Conservation (phyloP, 2,329 filamentous ascomycete species). For the Aspergillus felis region DNA sequence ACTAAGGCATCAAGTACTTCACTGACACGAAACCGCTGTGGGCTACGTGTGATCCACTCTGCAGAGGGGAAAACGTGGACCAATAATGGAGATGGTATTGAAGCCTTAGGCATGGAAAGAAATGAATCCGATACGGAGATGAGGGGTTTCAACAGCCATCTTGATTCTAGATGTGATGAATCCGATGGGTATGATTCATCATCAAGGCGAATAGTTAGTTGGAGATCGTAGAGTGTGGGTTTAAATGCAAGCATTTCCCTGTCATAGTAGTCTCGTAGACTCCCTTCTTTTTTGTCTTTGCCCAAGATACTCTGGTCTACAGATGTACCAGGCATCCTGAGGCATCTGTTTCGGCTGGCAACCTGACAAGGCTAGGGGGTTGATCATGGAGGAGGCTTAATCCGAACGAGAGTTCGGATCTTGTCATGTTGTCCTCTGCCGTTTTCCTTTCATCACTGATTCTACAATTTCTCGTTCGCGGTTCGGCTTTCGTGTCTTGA, state of each 20-base stretch:
- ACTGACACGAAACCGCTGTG: constrained; percentile 1
- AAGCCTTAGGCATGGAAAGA: constrained; percentile 1
- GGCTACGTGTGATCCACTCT: constrained; percentile 6
- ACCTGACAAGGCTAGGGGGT: not conserved
- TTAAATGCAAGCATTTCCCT: not conserved
- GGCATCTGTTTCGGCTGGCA: not conserved
- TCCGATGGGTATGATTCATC: not conserved
- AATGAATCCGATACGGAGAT: not conserved
- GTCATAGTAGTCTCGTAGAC: not conserved
- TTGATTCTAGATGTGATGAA: not conserved
- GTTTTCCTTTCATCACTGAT: not conserved
- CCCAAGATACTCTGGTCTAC: not conserved
- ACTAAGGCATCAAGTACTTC: not conserved
- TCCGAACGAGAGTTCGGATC: not conserved
- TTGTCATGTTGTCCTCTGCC: no score
- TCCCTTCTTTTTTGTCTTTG: not conserved
- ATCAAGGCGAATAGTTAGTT: not conserved
- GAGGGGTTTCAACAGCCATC: constrained; percentile 2
- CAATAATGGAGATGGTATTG: constrained; percentile 10
- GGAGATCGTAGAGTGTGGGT: not conserved
- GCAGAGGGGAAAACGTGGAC: constrained; percentile 18
- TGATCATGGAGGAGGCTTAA: not conserved
- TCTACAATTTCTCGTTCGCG: not conserved
- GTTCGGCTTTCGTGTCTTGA: not conserved
- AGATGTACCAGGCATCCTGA: not conserved